Conservation (phyloP, 306 rosid genomes). For the Heteromeles arbutifolia region DNA sequence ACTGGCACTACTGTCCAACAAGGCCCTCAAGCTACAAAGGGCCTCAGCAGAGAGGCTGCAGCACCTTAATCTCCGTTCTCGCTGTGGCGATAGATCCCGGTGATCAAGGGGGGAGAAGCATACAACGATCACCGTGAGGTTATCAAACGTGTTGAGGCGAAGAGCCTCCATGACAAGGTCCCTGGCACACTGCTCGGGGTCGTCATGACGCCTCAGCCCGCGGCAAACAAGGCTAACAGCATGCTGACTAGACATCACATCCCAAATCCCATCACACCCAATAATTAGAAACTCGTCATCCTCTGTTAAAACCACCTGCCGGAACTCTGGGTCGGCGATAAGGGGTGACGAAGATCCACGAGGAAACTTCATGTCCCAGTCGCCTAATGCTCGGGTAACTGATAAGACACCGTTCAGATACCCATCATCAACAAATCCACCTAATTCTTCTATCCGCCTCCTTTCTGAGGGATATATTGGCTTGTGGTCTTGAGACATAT, state of each 20-base stretch:
- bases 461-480: constrained; percentile 66
- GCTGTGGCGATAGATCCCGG: constrained; percentile 37
- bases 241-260: constrained; percentile 79
- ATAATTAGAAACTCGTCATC: constrained; percentile 96
- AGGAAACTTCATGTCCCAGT: constrained; percentile 94
- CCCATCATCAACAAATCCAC: constrained; percentile 74
- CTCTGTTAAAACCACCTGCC: constrained; percentile 54
- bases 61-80: constrained; percentile 54
- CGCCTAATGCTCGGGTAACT: constrained; percentile 86
- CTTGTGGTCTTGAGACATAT: constrained; percentile 93
- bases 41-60: constrained; percentile 91
- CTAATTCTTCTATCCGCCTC: constrained; percentile 71
- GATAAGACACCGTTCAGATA: constrained; percentile 85
- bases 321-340: constrained; percentile 87
- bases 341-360: constrained; percentile 75
- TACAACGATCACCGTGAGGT: constrained; percentile 73
- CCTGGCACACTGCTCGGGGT: constrained; percentile 73
- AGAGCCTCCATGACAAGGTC: constrained; percentile 84
- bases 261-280: constrained; percentile 99
- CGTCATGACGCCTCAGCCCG: constrained; percentile 69
- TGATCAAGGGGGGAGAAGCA: constrained; percentile 58
- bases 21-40: constrained; percentile 72
- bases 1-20: constrained; percentile 61
- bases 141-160: constrained; percentile 69
- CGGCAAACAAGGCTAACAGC: constrained; percentile 76